Base-by-base conservation (phyloP, 106 monocot species). In the Apostasia shenzhenica region DNA sequence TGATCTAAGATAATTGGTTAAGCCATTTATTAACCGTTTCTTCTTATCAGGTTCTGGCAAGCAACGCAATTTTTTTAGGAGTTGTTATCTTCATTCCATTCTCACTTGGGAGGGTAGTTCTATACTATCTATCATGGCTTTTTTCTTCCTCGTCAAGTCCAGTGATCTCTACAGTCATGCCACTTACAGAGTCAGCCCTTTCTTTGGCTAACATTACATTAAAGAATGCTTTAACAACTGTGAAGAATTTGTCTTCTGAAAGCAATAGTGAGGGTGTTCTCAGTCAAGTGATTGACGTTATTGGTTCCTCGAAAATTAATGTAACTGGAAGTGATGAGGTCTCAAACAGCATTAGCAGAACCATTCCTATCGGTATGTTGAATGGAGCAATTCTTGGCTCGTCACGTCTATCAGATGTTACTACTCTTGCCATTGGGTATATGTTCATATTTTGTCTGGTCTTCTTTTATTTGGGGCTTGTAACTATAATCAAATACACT, bases 41-140 rank as follows among this genome's bases (percentile, higher is more conserved):
- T 59, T 45, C 64, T 70, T 11, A 38, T 26, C 85, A 99, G 99
- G 99, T 99, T 38, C 60, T 99, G 62, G 99, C 99, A 65, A 99
- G 99, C 81, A 99, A 99, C 83, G 93, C 93, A 55, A 99, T 99
- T 76, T 99, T 99, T 62, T 79, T 99, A 38, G 87, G 87, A 55
- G 90, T 90, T 59, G 93, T 93, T 14, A 88, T 99, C 8, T 88
- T 99, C 59, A 68, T 99, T 47, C 99, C 99, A 0, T 99, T 99
- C 70, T 93, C 99, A 72, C 61, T 99, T 2, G 99, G 99, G 52
- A 83, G 99, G 72, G 69, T 99, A 40, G 85, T 85, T 57, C 80
- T 93, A 2, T 92, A 83, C 70, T 83, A 87, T 70, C 54, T 93
- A 6, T 90, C 90, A 50, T 99, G 99, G 99, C 73, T 90, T 69